Percentiles rank a stretch among this genome's conserved stretches.
phyloP scores from a whole-genome alignment of 148 eudicot genomes.

The Cornus suecica region DNA sequence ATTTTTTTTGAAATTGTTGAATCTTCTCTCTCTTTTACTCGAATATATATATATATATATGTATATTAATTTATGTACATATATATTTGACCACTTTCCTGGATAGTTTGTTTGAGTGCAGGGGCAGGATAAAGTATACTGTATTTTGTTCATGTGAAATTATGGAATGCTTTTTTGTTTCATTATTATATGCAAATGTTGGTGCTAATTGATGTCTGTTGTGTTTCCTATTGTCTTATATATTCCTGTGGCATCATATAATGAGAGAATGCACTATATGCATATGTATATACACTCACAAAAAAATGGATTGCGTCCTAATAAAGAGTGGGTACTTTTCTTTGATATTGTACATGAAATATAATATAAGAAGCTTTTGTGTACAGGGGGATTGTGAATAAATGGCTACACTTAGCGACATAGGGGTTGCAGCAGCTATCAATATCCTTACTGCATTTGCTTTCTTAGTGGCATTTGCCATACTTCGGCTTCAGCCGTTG shows the following conservation, averaged over 20 bases:
- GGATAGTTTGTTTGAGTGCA: neutral
- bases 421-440: conserved; percentile 59
- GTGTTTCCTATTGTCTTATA: no score
- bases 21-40: no score
- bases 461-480: conserved; percentile 60
- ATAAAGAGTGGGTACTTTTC: neutral
- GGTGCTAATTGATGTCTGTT: neutral
- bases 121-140: neutral
- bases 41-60: no score
- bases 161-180: neutral
- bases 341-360: neutral
- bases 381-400: conserved; percentile 18
- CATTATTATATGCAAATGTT: neutral
- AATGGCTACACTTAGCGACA: conserved; percentile 59
- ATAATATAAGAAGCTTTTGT: neutral
- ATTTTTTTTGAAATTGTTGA: neutral
- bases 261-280: neutral
- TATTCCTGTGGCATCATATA: neutral
- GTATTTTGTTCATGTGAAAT: neutral
- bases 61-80: no score
- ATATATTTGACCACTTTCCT: neutral
- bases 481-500: conserved; percentile 61
- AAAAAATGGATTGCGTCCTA: neutral
- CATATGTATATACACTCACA: neutral
- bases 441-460: conserved; percentile 57